Percentiles rank a stretch among this genome's conserved stretches.
Conservation (phyloP, 129 eudicot species). For the Lactuca saligna region DNA sequence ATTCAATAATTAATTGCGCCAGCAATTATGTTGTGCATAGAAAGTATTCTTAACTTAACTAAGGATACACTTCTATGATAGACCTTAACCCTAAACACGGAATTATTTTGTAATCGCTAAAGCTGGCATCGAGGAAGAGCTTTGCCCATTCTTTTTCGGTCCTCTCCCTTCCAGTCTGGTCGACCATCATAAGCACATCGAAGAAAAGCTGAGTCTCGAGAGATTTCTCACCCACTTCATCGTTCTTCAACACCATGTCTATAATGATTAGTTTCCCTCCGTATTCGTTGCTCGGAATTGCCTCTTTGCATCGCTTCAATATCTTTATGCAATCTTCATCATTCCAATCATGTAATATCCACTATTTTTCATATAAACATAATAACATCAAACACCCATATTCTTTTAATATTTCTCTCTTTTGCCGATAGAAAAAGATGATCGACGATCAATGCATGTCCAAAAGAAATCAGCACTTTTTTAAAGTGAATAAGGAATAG, state of each 20-base stretch:
- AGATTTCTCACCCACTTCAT: neutral
- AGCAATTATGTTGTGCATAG: neutral
- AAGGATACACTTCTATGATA: slow-evolving; percentile 9
- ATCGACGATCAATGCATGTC: slow-evolving; percentile 1
- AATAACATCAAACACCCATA: neutral
- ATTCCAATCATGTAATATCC: neutral
- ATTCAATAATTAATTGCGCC: neutral
- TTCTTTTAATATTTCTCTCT: neutral
- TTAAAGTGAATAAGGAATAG: slow-evolving; percentile 3
- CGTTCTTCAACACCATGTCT: slow-evolving; percentile 3
- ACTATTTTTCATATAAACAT: neutral
- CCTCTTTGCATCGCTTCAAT: neutral
- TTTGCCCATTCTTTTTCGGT: slow-evolving; percentile 15
- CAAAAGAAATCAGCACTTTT: slow-evolving; percentile 16
- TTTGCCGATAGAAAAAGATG: neutral
- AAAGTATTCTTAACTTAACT: neutral
- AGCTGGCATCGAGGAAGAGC: slow-evolving; percentile 3
- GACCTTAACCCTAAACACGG: neutral
- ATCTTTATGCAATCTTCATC: neutral
- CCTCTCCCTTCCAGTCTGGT: slow-evolving; percentile 2
- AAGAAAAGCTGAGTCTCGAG: neutral
- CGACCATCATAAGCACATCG: slow-evolving; percentile 3
- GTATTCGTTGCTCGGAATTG: slow-evolving; percentile 4
- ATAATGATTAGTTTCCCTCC: slow-evolving; percentile 15
- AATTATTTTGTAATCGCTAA: slow-evolving; percentile 12